Conservation (phyloP, 2,329 filamentous ascomycete genomes). For the Aspergillus felis region DNA sequence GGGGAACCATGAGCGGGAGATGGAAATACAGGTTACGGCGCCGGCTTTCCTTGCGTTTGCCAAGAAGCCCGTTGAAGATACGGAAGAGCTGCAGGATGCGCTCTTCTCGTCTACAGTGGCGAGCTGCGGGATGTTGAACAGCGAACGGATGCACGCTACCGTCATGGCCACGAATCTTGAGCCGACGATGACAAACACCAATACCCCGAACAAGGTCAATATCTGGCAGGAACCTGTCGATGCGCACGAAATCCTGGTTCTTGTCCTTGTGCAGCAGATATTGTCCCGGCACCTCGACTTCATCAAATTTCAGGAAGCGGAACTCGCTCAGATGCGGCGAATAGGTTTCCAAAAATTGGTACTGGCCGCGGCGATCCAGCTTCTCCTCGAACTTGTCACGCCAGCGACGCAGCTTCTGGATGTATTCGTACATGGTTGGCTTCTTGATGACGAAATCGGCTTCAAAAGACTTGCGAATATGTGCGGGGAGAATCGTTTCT, state of each 20-base stretch:
- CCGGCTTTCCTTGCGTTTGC: constrained; percentile 90
- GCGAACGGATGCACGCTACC: constrained; percentile 96
- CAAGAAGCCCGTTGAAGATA: constrained; percentile 88
- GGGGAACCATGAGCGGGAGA: constrained; percentile 88
- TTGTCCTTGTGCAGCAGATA: constrained; percentile 98
- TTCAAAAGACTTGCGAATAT: constrained; percentile 95
- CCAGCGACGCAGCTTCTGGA: constrained; percentile 93
- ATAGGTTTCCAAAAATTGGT: constrained; percentile 74
- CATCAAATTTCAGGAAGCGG: constrained; percentile 95
- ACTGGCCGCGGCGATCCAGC: constrained; percentile 75
- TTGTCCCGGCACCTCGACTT: constrained; percentile 95
- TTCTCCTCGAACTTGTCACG: constrained; percentile 98
- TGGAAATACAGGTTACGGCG: constrained; percentile 95
- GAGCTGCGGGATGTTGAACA: constrained; percentile 89
- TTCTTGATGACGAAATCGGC: constrained; percentile 94
- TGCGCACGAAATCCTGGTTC: constrained; percentile 96
- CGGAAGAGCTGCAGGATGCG: constrained; percentile 94
- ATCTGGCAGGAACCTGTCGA: constrained; percentile 92
- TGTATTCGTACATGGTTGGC: constrained; percentile 97
- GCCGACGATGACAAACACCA: constrained; percentile 82
- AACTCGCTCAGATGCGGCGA: constrained; percentile 94
- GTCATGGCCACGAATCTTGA: constrained; percentile 96
- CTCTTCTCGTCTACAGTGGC: constrained; percentile 91
- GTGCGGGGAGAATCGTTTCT: constrained; percentile 87
- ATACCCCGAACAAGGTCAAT: constrained; percentile 90